A percentile compares a stretch with the other conserved stretches of the same genome.
These are phyloP conservation scores for Leishmania major DNA, from an alignment of 208 protist genomes.

Conservation along the genomic window DNA sequence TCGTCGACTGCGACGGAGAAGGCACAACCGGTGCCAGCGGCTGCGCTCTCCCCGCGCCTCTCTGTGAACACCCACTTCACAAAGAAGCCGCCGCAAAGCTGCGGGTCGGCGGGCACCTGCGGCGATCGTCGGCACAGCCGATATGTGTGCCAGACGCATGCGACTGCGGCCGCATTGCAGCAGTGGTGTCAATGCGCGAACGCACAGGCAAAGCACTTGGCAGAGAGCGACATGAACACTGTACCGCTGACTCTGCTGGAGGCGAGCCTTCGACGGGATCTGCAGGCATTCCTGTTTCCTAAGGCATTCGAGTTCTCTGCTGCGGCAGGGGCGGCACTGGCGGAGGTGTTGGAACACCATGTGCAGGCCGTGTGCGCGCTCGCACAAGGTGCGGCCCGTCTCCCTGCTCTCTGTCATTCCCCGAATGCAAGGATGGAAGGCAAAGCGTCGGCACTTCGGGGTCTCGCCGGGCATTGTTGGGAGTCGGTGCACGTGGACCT, in stretches of 20 bases:
- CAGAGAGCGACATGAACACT: neutral
- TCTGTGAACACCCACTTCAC: constrained; percentile 11
- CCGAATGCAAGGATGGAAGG: neutral
- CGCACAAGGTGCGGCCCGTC: constrained; percentile 8
- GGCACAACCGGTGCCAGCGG: neutral
- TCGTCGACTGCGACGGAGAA: neutral
- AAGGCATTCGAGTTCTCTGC: constrained; percentile 12
- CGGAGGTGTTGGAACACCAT: constrained; percentile 18
- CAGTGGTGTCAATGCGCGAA: constrained; percentile 8
- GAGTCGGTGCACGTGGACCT: constrained; percentile 13
- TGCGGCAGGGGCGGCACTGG: constrained; percentile 9
- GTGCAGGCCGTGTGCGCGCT: constrained; percentile 29
- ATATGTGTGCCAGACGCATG: neutral
- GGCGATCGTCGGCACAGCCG: neutral
- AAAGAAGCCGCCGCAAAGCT: neutral
- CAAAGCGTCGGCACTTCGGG: neutral
- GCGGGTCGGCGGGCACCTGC: neutral
- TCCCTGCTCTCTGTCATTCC: neutral
- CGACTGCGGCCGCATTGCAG: neutral
- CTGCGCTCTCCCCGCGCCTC: constrained; percentile 10
- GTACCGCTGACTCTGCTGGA: constrained; percentile 14
- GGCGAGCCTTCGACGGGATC: constrained; percentile 15
- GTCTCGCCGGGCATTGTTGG: neutral
- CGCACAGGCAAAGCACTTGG: neutral
- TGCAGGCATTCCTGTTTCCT: constrained; percentile 11